Percentiles rank a stretch among this genome's conserved stretches.
Evolutionary conservation across 441 rosid genomes (phyloP).

Genomic region (Gossypium lobatum): DNA sequence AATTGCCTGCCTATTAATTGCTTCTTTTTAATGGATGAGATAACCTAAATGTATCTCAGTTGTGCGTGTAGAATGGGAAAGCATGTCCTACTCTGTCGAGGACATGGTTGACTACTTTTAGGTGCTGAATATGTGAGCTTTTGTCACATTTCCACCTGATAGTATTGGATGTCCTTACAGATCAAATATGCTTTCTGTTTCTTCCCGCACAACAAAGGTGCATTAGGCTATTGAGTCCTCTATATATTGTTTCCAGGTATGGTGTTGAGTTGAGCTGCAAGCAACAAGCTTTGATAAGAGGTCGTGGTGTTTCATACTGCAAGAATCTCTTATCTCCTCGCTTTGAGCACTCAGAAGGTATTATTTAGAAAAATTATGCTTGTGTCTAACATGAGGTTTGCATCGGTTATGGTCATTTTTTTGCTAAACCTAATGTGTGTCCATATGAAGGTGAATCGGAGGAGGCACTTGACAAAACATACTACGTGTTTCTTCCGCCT

Average conservation of each 20-base stretch:
- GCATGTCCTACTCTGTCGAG: slow-evolving; percentile 29
- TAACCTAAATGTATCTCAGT: slow-evolving; percentile 41
- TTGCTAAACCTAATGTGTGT: slow-evolving; percentile 18
- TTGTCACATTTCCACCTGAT: background rate
- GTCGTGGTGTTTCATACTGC: slow-evolving; percentile 98
- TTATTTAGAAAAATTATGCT: slow-evolving; percentile 1
- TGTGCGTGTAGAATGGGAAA: slow-evolving; percentile 50
- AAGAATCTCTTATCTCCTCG: slow-evolving; percentile 96
- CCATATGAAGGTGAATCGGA: slow-evolving; percentile 65
- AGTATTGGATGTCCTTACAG: slow-evolving; percentile 31
- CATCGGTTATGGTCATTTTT: slow-evolving; percentile 5
- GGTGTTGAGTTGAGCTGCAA: slow-evolving; percentile 80
- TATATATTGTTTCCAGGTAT: slow-evolving; percentile 48
- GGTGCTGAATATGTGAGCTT: slow-evolving; percentile 12
- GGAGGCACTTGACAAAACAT: slow-evolving; percentile 77
- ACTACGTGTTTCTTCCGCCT: slow-evolving; percentile 94
- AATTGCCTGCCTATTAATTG: slow-evolving; percentile 9
- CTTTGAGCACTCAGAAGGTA: slow-evolving; percentile 85
- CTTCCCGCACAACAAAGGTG: slow-evolving; percentile 47
- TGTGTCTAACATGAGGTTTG: background rate
- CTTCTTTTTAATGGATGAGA: slow-evolving; percentile 29
- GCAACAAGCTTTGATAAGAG: slow-evolving; percentile 85
- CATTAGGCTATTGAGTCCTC: slow-evolving; percentile 45
- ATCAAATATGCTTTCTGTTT: slow-evolving; percentile 45
- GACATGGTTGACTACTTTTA: slow-evolving; percentile 25